These are phyloP conservation scores for Plasmodium gonderi DNA, from an alignment of 169 alveolate genomes.

Conservation along the genomic window DNA sequence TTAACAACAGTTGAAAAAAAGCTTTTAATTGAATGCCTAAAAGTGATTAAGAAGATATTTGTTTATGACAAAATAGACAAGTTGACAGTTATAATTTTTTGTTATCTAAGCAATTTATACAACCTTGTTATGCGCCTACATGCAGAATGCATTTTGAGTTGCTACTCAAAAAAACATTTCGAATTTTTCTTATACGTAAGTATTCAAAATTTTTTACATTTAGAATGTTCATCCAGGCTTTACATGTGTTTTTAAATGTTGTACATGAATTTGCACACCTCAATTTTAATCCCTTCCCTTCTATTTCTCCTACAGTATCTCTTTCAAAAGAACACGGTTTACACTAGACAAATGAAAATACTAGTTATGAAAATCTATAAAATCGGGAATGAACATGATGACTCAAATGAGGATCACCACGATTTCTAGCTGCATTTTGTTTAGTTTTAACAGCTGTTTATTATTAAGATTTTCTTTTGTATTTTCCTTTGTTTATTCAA, in stretches of 20 bases:
- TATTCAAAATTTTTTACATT: neutral
- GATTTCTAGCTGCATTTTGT: slow-evolving; percentile 16
- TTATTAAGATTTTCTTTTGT: neutral
- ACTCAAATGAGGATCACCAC: slow-evolving; percentile 1
- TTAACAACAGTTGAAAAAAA: slow-evolving; percentile 58
- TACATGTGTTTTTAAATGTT: neutral
- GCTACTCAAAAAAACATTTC: slow-evolving; percentile 58
- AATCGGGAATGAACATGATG: slow-evolving; percentile 18
- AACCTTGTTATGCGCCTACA: slow-evolving; percentile 63
- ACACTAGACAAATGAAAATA: slow-evolving; percentile 25
- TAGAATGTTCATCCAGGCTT: neutral
- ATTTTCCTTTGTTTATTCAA: neutral
- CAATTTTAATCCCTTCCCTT: neutral
- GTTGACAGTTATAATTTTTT: slow-evolving; percentile 59
- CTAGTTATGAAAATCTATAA: slow-evolving; percentile 39
- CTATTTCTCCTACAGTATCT: slow-evolving; percentile 27
- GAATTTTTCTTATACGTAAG: slow-evolving; percentile 70
- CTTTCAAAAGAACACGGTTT: slow-evolving; percentile 17
- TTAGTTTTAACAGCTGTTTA: neutral
- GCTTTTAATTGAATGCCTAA: slow-evolving; percentile 65
- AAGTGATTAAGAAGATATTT: slow-evolving; percentile 52
- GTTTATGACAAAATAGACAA: slow-evolving; percentile 54
- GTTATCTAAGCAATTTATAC: slow-evolving; percentile 64
- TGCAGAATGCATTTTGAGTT: slow-evolving; percentile 64
- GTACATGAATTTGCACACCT: neutral